A percentile compares a stretch with the other conserved stretches of the same genome.
phyloP scores from a whole-genome alignment of 306 rosid species.

The Citrullus colocynthis region DNA sequence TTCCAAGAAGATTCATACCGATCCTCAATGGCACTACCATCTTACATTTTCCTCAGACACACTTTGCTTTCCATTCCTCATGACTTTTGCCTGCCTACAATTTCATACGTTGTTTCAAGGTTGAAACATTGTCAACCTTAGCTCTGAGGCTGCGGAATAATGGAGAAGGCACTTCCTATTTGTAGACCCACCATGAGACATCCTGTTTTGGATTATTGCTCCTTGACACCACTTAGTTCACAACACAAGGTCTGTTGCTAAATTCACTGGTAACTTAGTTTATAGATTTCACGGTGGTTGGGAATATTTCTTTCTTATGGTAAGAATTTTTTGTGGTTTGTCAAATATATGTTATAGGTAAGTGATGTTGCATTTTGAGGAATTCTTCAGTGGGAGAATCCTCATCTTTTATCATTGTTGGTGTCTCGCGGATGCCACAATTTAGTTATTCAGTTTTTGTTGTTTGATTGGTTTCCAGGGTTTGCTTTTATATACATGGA shows the following conservation, averaged over 20 bases:
- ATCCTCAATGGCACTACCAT: conserved; percentile 59
- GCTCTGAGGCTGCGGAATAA: conserved; percentile 71
- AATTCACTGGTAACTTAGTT: conserved; percentile 80
- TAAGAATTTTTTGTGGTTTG: conserved; percentile 36
- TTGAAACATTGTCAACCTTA: conserved; percentile 73
- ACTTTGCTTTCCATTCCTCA: conserved; percentile 59
- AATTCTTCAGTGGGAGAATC: conserved; percentile 21
- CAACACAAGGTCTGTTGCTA: conserved; percentile 90
- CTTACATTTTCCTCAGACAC: conserved; percentile 64
- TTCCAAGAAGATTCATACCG: conserved; percentile 63
- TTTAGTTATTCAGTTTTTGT: not conserved
- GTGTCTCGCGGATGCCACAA: conserved; percentile 1
- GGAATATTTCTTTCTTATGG: conserved; percentile 28
- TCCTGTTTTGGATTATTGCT: conserved; percentile 87
- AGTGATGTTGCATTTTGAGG: conserved; percentile 21
- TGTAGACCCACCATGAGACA: conserved; percentile 81
- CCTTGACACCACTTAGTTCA: conserved; percentile 87
- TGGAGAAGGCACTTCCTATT: conserved; percentile 74
- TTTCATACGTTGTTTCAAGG: conserved; percentile 53
- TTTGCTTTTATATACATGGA: conserved; percentile 98
- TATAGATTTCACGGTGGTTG: conserved; percentile 49
- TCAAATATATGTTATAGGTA: conserved; percentile 22
- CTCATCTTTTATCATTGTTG: not conserved
- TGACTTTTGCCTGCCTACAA: conserved; percentile 73
- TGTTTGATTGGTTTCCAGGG: conserved; percentile 36